Conservation (phyloP, 1,284 basidiomycete genomes). For the Heterobasidion occidentale region DNA sequence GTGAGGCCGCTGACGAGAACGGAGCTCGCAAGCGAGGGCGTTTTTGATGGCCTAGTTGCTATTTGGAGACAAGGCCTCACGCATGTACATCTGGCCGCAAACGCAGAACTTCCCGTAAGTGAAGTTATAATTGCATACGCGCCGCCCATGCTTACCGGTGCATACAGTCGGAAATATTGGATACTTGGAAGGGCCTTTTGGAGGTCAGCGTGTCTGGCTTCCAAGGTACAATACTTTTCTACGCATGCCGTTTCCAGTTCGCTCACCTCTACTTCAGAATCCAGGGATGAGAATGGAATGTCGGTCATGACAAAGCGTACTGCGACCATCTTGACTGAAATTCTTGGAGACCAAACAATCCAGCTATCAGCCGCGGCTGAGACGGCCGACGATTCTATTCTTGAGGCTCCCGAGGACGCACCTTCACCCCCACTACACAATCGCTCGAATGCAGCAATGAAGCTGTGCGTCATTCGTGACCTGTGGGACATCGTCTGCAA, state of each 20-base stretch:
- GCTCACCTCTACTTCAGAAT: constrained; percentile 16
- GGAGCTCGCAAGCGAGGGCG: constrained; percentile 45
- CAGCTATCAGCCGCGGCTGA: constrained; percentile 29
- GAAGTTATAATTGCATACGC: not conserved
- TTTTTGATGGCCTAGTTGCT: constrained; percentile 43
- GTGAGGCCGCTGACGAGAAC: constrained; percentile 45
- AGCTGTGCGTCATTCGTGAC: constrained; percentile 42
- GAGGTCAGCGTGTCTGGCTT: constrained; percentile 26
- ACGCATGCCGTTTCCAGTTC: constrained; percentile 1
- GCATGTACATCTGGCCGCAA: constrained; percentile 31
- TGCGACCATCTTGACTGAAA: constrained; percentile 34
- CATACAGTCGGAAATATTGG: constrained; percentile 26
- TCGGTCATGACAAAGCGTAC: constrained; percentile 33
- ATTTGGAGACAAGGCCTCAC: constrained; percentile 48
- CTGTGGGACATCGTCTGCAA: constrained; percentile 44
- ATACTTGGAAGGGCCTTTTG: constrained; percentile 35
- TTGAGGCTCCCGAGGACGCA: constrained; percentile 9
- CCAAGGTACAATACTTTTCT: constrained; percentile 13
- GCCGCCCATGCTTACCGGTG: constrained; percentile 5
- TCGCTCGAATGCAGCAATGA: constrained; percentile 34
- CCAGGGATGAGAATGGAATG: constrained; percentile 22
- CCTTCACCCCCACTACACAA: constrained; percentile 12
- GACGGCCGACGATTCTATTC: not conserved
- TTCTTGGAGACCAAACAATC: constrained; percentile 46
- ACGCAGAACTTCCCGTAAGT: constrained; percentile 33